Conservation (phyloP, 2,329 filamentous ascomycete species). For the Sarocladium kiliense region DNA sequence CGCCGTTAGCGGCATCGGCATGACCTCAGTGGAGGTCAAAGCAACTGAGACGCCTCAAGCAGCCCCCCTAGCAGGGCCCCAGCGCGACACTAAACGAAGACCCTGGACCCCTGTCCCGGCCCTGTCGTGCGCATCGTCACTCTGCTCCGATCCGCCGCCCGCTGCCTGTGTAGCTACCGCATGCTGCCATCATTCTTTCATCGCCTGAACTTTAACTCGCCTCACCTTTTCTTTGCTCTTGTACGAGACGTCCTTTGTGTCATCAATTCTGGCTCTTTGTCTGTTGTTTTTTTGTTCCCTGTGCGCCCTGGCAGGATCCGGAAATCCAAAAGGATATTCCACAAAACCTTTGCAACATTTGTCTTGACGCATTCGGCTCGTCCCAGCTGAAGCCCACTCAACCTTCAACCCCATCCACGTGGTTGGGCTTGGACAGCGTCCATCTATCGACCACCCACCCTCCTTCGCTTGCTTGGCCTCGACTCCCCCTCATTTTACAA, state of each 20-base stretch:
- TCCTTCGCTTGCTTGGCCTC: not conserved
- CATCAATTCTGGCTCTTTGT: no score
- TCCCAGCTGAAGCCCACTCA: not conserved
- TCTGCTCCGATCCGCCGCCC: not conserved
- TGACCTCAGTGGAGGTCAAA: not conserved
- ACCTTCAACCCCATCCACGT: not conserved
- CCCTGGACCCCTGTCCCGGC: not conserved
- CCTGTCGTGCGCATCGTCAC: not conserved
- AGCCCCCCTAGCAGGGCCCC: no score
- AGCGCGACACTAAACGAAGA: not conserved
- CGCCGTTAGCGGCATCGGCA: not conserved
- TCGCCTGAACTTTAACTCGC: not conserved
- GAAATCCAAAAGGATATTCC: no score
- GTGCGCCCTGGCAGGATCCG: no score
- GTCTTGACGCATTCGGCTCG: not conserved
- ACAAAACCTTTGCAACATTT: not conserved
- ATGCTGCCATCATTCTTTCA: not conserved
- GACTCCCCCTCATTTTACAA: not conserved
- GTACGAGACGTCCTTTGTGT: no score
- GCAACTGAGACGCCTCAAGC: no score
- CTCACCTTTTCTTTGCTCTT: not conserved
- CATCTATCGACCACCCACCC: not conserved
- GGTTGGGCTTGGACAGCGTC: slow-evolving; percentile 2
- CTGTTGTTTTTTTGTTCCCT: no score
- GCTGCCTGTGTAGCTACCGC: no score